Evolutionary conservation across 2,329 filamentous ascomycete genomes (phyloP).

Genomic region (Cladophialophora yegresii): DNA sequence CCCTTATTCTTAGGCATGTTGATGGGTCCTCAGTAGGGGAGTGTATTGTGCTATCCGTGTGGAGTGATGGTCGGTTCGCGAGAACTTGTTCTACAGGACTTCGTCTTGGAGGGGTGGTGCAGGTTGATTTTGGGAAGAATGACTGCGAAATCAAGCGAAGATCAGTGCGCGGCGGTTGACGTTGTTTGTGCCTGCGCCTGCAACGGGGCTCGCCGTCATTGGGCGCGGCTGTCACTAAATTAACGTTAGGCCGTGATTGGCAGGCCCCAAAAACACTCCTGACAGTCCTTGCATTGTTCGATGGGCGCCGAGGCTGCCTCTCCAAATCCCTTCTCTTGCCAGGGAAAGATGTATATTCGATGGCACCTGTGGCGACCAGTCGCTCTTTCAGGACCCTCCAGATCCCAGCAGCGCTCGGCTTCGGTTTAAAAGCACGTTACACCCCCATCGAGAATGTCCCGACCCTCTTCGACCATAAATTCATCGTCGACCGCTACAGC

Average conservation of each 20-base stretch:
- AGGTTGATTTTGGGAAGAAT: slow-evolving; percentile 1
- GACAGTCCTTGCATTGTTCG: not conserved
- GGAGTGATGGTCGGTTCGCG: slow-evolving; percentile 1
- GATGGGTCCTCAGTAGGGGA: slow-evolving; percentile 33
- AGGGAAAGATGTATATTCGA: slow-evolving; percentile 1
- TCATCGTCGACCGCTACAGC: slow-evolving; percentile 41
- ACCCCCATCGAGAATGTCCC: slow-evolving; percentile 33
- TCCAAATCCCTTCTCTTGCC: not conserved
- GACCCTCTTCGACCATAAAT: slow-evolving; percentile 27
- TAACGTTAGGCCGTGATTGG: not conserved
- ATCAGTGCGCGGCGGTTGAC: slow-evolving; percentile 13
- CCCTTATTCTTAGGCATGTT: slow-evolving; percentile 99
- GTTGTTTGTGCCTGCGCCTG: slow-evolving; percentile 8
- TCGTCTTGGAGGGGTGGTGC: slow-evolving; percentile 5
- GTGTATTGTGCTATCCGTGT: not conserved
- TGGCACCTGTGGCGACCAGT: slow-evolving; percentile 3
- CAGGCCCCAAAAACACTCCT: not conserved
- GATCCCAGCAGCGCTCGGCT: slow-evolving; percentile 17
- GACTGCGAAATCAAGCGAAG: slow-evolving; percentile 16
- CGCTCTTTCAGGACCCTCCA: slow-evolving; percentile 13
- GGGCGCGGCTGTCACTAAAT: not conserved
- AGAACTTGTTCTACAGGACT: not conserved
- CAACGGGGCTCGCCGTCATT: not conserved
- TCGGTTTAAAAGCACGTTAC: slow-evolving; percentile 15
- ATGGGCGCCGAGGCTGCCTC: not conserved